Conservation (phyloP, 257 asterid genomes). For the Ilex asprella region DNA sequence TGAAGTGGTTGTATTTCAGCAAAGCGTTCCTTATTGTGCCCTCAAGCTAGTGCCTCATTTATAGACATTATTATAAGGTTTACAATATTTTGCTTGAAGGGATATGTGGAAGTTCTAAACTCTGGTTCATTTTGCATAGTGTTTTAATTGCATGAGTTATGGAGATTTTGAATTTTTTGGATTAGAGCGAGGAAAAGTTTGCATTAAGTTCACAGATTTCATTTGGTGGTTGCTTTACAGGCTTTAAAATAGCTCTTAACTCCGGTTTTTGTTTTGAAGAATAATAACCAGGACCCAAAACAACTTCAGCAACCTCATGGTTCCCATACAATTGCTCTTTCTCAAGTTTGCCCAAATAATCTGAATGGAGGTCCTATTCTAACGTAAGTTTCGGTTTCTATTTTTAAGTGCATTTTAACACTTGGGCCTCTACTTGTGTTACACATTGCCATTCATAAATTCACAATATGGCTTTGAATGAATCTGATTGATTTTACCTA, state of each 20-base stretch:
- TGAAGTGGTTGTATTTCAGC: not conserved
- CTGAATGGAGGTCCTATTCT: slow-evolving; percentile 58
- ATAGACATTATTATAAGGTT: not conserved
- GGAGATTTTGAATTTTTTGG: not conserved
- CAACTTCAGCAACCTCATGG: slow-evolving; percentile 76
- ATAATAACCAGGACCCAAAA: slow-evolving; percentile 66
- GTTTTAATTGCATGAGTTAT: not conserved
- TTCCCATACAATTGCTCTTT: slow-evolving; percentile 72
- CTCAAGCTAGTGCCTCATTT: not conserved
- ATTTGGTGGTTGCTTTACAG: not conserved
- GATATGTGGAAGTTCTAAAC: not conserved
- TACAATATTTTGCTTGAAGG: too few species aligned
- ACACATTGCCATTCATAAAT: too few species aligned
- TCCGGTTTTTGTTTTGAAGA: slow-evolving; percentile 18
- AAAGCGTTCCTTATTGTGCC: not conserved
- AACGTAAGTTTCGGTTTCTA: slow-evolving; percentile 49
- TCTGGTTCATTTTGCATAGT: not conserved
- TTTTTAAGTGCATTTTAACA: not conserved
- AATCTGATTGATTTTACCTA: not conserved
- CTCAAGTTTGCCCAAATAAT: slow-evolving; percentile 75
- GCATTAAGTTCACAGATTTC: not conserved
- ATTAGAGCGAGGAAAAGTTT: not conserved
- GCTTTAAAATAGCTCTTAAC: slow-evolving; percentile 1
- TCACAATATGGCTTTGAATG: not conserved
- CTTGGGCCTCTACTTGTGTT: not conserved